A percentile compares a stretch with the other conserved stretches of the same genome.
Evolutionary conservation across 2,329 filamentous ascomycete species (phyloP).

Genomic region (Albophoma yamanashiensis): DNA sequence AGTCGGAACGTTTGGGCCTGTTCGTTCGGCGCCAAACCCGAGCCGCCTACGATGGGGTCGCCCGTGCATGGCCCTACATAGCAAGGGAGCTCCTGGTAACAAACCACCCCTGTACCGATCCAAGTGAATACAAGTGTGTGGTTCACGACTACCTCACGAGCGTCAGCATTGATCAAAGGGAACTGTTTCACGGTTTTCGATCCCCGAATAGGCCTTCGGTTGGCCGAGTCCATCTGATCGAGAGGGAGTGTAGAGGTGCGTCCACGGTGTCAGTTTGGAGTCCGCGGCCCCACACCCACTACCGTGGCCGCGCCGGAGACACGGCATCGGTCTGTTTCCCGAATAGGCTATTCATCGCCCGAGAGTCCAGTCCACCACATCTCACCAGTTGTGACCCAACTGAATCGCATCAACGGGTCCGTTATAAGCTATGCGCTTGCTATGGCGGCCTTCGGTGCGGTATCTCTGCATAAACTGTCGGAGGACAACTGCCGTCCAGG

Average conservation of each 20-base stretch:
- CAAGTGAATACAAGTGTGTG: not conserved
- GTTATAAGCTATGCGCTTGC: not conserved
- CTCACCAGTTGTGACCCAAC: not conserved
- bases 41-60: not conserved
- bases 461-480: no score
- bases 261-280: not conserved
- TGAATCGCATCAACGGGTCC: not conserved
- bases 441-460: not conserved
- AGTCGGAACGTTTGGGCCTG: not conserved
- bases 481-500: no score
- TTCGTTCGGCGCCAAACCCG: not conserved
- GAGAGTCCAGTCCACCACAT: not conserved
- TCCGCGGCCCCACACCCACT: not conserved
- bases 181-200: no score
- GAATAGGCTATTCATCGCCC: not conserved
- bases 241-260: not conserved
- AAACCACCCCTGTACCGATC: not conserved
- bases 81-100: not conserved
- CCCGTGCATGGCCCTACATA: not conserved
- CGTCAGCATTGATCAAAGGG: not conserved
- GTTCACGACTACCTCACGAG: not conserved
- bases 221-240: not conserved
- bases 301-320: not conserved
- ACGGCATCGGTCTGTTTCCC: not conserved
- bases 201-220: not conserved